A percentile compares a stretch with the other conserved stretches of the same genome.
Conservation (phyloP, 192 early-diverging fungal species). For the Coemansia sp. region DNA sequence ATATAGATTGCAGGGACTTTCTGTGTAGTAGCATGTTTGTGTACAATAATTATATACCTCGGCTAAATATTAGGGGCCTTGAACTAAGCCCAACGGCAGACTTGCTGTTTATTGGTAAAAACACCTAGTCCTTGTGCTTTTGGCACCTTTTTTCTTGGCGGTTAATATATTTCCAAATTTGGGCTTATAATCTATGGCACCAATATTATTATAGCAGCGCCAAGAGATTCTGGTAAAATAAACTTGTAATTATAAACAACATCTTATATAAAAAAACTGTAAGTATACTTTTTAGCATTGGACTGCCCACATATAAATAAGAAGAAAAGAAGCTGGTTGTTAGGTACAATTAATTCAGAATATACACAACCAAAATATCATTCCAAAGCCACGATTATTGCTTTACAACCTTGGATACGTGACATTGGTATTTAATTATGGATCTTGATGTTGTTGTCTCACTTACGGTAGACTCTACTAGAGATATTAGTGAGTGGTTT, state of each 20-base stretch:
- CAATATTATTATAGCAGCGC: not conserved
- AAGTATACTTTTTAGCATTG: not conserved
- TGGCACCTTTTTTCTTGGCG: not conserved
- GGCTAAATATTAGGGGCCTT: not conserved
- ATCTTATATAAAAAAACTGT: not conserved
- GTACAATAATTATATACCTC: not conserved
- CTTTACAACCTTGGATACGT: not conserved
- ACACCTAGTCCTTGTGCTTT: not conserved
- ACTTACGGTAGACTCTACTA: not conserved
- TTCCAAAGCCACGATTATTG: not conserved
- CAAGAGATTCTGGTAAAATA: not conserved
- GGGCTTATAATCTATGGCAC: not conserved
- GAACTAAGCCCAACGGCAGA: not conserved
- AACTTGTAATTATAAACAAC: not conserved
- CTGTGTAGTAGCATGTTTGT: not conserved
- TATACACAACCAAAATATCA: not conserved
- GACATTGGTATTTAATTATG: not conserved
- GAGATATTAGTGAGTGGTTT: not conserved
- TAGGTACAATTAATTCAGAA: not conserved
- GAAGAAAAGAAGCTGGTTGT: not conserved
- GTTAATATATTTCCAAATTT: not conserved
- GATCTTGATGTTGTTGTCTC: not conserved
- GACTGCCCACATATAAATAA: not conserved
- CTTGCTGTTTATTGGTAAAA: not conserved
- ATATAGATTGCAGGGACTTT: not conserved